Evolutionary conservation across 768 basidiomycete species (phyloP), one percentile per base, ranked within the genome.

Genomic region (Royoungia palumana): DNA sequence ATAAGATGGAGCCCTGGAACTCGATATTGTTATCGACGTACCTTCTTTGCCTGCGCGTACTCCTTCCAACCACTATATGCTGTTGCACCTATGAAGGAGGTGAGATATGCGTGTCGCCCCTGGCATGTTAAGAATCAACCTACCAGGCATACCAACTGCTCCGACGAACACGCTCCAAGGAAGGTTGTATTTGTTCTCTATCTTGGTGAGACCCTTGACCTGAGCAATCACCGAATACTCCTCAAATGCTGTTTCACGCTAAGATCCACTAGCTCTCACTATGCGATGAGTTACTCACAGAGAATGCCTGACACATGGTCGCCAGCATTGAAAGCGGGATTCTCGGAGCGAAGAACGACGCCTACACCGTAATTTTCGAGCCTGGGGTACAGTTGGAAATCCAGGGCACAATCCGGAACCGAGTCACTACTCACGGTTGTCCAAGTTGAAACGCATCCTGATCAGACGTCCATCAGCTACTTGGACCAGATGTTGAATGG

Each of bases 331-430:
- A 72, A 61, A 1, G 56, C 53, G 9, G 63, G 22, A 38, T 62
- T 55, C 47, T 80, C 78, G 0, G 78, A 78, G 25, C 78, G 76
- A n/a, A 82, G 19, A 20, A 81, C 51, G 72, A 52, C 14, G 0
- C 41, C 50, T 3, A 51, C 28, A 11, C 28, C 6, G 5, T 28
- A 28, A 12, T 28, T 28, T 13, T 13, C 1, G 10, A 28, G 28
- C 12, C 28, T 28, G 6, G 10, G 13, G 5, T 5, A 12, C 11
- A 11, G 24, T 13, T 28, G 28, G 6, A 2, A 28, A 28, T 12
- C 6, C 13, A 12, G 10, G 28, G 3, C 28, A 27, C 25, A 28
- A 10, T 28, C 28, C 4, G 12, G 1, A 12, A 28, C 3, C 11
- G 28, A 13, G 12, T 11, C 28, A 28, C 28, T 13, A 28, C 28